These are phyloP conservation scores for Lophium mytilinum DNA, from an alignment of 495 filamentous ascomycete species.

Conservation along the genomic window DNA sequence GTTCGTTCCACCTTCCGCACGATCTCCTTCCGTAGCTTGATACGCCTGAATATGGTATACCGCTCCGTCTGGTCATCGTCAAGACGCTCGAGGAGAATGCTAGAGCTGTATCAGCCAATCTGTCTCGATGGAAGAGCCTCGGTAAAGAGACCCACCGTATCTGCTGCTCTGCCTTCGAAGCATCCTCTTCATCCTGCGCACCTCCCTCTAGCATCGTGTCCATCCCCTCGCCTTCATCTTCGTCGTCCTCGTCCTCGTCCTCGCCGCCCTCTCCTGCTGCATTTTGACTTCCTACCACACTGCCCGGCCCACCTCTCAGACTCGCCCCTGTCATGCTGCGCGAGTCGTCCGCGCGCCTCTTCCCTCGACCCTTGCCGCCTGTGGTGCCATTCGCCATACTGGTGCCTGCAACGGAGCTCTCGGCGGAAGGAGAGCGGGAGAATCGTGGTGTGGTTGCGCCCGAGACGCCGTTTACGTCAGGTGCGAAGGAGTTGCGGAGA, in stretches of 20 bases:
- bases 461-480: slow-evolving; percentile 37
- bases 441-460: slow-evolving; percentile 34
- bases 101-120: slow-evolving; percentile 13
- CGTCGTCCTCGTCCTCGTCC: slow-evolving; percentile 38
- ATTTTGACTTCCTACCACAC: slow-evolving; percentile 36
- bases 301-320: slow-evolving; percentile 39
- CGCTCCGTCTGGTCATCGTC: slow-evolving; percentile 58
- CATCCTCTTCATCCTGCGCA: slow-evolving; percentile 56
- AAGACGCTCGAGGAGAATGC: slow-evolving; percentile 63
- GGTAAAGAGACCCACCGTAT: slow-evolving; percentile 23
- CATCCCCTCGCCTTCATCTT: slow-evolving; percentile 53
- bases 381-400: slow-evolving; percentile 26
- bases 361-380: slow-evolving; percentile 40
- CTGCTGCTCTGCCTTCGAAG: slow-evolving; percentile 61
- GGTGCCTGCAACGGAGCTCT: slow-evolving; percentile 59
- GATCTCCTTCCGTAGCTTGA: slow-evolving; percentile 48
- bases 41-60: slow-evolving; percentile 64
- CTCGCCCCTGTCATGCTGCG: slow-evolving; percentile 31
- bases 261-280: slow-evolving; percentile 14
- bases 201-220: slow-evolving; percentile 48
- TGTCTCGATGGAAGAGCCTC: background rate
- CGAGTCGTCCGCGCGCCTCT: slow-evolving; percentile 43
- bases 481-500: slow-evolving; percentile 82
- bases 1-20: slow-evolving; percentile 40
- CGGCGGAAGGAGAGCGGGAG: slow-evolving; percentile 58